phyloP scores from a whole-genome alignment of 345 rosid genomes.

The Populus euphratica region DNA sequence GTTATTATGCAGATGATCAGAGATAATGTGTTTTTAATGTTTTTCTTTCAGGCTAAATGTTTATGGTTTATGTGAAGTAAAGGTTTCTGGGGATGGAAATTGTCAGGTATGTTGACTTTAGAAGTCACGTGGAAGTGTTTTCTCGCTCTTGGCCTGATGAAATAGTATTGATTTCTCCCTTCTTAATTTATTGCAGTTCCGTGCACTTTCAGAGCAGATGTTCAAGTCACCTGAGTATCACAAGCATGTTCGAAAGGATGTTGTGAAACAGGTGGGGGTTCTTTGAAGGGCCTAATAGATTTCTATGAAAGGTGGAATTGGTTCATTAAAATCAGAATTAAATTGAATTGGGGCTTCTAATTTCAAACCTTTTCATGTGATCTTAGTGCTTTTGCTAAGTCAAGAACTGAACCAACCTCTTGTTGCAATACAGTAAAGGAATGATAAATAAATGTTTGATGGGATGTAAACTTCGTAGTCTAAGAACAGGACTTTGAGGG shows the following conservation, averaged over 20 bases:
- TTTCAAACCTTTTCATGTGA: background rate
- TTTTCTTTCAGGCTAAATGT: conserved; percentile 56
- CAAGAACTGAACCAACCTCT: background rate
- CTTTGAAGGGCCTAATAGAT: conserved; percentile 11
- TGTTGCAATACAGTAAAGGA: background rate
- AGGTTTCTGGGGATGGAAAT: conserved; percentile 95
- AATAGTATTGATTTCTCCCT: background rate
- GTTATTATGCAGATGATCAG: background rate
- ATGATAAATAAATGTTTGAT: background rate
- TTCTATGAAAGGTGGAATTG: background rate
- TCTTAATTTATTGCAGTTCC: conserved; percentile 53
- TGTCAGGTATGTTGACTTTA: conserved; percentile 60
- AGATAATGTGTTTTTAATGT: background rate
- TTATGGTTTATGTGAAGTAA: conserved; percentile 77
- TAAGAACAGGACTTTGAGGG: background rate
- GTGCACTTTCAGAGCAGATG: conserved; percentile 93
- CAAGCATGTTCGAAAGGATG: conserved; percentile 82
- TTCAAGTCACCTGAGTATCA: conserved; percentile 80
- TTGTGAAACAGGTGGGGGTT: conserved; percentile 75
- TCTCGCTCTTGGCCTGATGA: background rate
- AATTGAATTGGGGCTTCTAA: background rate
- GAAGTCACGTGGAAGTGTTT: conserved; percentile 14
- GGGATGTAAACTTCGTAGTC: no score
- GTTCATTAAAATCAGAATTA: background rate
- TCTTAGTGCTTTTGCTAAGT: background rate